phyloP scores from a whole-genome alignment of 1,284 basidiomycete species.

The Hemileia vastatrix region DNA sequence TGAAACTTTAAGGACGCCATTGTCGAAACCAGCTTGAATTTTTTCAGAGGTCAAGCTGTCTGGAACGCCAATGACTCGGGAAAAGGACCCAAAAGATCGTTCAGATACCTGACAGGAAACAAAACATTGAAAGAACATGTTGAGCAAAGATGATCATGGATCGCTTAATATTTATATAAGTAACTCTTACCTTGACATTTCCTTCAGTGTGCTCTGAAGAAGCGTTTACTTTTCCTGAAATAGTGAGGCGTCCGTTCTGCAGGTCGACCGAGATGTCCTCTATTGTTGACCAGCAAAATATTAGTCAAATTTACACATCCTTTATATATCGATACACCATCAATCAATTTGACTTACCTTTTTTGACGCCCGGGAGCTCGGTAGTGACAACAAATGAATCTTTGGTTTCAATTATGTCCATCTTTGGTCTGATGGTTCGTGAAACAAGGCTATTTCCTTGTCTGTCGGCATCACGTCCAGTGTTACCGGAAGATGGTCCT shows the following conservation, averaged over 20 bases:
- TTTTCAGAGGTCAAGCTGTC: slow-evolving; percentile 2
- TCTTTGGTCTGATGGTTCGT: slow-evolving; percentile 7
- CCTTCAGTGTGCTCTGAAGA: slow-evolving; percentile 9
- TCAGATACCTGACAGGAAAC: slow-evolving; percentile 4
- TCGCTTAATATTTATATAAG: background rate
- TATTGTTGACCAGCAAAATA: background rate
- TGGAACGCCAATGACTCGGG: slow-evolving; percentile 14
- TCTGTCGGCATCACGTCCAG: background rate
- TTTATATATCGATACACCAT: too few relatives aligned
- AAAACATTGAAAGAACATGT: background rate
- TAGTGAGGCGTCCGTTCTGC: slow-evolving; percentile 14
- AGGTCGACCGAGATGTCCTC: slow-evolving; percentile 21
- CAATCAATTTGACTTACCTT: slow-evolving; percentile 2
- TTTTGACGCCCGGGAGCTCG: slow-evolving; percentile 13
- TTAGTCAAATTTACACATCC: background rate
- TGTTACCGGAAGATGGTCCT: slow-evolving; percentile 2
- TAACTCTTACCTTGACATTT: slow-evolving; percentile 12
- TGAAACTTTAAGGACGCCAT: slow-evolving; percentile 10
- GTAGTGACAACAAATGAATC: slow-evolving; percentile 12
- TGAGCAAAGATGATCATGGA: background rate
- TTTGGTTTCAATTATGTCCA: slow-evolving; percentile 18
- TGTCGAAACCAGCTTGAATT: slow-evolving; percentile 17
- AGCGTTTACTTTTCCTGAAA: slow-evolving; percentile 10
- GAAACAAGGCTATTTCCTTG: slow-evolving; percentile 2
- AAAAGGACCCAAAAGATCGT: slow-evolving; percentile 14